These are phyloP conservation scores for Calocera viscosa DNA, from an alignment of 768 basidiomycete species.

Conservation along the genomic window DNA sequence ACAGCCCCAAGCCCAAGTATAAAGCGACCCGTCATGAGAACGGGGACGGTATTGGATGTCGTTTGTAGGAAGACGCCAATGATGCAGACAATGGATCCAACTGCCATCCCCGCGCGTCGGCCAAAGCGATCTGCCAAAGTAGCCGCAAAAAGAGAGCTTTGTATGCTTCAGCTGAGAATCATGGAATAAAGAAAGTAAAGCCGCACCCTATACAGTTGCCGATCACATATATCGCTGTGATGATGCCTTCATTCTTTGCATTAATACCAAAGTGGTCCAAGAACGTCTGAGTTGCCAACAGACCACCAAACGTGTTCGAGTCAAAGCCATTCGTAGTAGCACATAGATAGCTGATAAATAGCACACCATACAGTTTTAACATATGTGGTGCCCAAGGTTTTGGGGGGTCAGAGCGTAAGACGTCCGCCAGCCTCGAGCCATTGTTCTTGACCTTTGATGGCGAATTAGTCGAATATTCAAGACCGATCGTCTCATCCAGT, in stretches of 20 bases:
- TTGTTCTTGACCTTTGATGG: not conserved
- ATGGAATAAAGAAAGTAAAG: not conserved
- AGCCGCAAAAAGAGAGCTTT: constrained; percentile 20
- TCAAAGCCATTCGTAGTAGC: constrained; percentile 24
- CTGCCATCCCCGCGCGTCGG: constrained; percentile 22
- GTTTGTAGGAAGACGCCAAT: constrained; percentile 16
- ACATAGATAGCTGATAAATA: constrained; percentile 24
- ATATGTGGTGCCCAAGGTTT: not conserved
- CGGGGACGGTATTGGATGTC: constrained; percentile 14
- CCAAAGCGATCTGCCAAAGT: constrained; percentile 20
- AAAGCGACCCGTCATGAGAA: constrained; percentile 19
- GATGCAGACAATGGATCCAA: constrained; percentile 19
- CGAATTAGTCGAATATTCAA: not conserved
- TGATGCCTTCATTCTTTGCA: constrained; percentile 19
- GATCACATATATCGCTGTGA: constrained; percentile 24
- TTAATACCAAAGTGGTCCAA: constrained; percentile 21
- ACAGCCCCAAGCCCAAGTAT: constrained; percentile 18
- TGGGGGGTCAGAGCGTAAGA: not conserved
- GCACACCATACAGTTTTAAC: constrained; percentile 12
- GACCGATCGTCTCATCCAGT: no score
- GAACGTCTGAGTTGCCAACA: constrained; percentile 22
- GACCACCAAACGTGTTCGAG: constrained; percentile 24
- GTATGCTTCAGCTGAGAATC: not conserved
- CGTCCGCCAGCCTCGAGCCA: not conserved
- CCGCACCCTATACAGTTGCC: constrained; percentile 8